Evolutionary conservation across 1,284 basidiomycete species (phyloP), one percentile per base, ranked within the genome.

Genomic region (Puccinia novopanici): DNA sequence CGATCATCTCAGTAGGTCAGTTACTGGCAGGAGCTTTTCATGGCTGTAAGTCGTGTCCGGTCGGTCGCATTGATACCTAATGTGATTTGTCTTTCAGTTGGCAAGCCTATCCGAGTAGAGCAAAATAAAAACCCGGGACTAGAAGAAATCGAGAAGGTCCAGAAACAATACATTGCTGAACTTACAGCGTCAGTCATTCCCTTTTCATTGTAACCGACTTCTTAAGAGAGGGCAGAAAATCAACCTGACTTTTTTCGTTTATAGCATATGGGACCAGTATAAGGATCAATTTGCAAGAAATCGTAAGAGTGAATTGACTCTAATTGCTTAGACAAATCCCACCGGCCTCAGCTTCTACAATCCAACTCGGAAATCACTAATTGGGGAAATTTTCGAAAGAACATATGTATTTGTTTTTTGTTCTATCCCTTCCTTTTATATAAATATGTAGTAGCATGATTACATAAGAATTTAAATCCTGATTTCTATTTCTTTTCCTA

Each of bases 191-290:
- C 79, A 61, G 22, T 71, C 5, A 19, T 22, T 45, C 24, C 34
- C 12, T 45, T 15, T 45, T 52, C n/a, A 17, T 52, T 34, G 22
- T 30, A 30, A 15, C 10, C 52, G 12, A 54, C 17, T 40, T 68
- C 3, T n/a, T 13, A 8, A 5, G 15, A 27, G 50, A 48, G 17
- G 30, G 24, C 17, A 48, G 15, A 30, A 48, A 71, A 52, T 24
- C 48, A 19, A 67, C 73, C 57, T 17, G n/a, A 40, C 24, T 30
- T 37, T 57, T 42, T 27, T 63, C 15, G 55, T 70, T 30, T 27
- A 37, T 84, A 95, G 94, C 73, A 95, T 97, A 83, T 98, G 95
- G 95, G 89, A 98, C 85, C 91, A 91, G 30, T 95, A 98, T 88
- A 97, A 97, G 86, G 91, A 94, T 84, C 88, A 90, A 81, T 94